Percentiles rank a stretch among this genome's conserved stretches.
phyloP scores from a whole-genome alignment of 129 eudicot species.

The Dittrichia graveolens region DNA sequence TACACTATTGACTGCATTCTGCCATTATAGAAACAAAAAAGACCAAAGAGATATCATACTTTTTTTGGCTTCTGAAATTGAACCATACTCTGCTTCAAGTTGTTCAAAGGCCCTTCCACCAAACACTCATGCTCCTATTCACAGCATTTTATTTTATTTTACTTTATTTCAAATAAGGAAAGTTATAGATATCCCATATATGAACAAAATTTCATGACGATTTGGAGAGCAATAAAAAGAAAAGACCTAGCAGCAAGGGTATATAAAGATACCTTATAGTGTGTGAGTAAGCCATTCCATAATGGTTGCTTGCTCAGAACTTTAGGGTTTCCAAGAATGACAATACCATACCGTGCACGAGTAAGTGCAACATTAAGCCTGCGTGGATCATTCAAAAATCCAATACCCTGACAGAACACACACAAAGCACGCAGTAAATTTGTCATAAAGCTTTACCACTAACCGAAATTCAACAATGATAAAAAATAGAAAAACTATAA shows the following conservation, averaged over 20 bases:
- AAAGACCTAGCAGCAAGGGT: background rate
- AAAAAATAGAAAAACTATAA: background rate
- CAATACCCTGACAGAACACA: constrained; percentile 67
- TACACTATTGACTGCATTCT: background rate
- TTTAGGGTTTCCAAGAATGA: constrained; percentile 90
- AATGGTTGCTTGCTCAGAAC: constrained; percentile 91
- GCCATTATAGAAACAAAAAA: background rate
- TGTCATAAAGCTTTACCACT: background rate
- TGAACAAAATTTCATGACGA: background rate
- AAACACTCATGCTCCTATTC: constrained; percentile 87
- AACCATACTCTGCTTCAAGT: constrained; percentile 96
- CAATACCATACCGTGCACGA: constrained; percentile 95
- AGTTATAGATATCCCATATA: background rate
- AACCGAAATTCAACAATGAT: background rate
- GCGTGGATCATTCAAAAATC: constrained; percentile 94
- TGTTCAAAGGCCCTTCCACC: constrained; percentile 92
- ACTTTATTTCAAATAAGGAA: background rate
- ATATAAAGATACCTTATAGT: constrained; percentile 64
- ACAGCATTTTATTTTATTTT: no score
- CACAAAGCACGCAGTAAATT: background rate
- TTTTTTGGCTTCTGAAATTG: constrained; percentile 94
- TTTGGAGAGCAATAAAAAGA: background rate
- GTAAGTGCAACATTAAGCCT: constrained; percentile 95
- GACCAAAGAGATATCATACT: constrained; percentile 30
- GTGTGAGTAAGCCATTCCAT: constrained; percentile 90